phyloP scores from a whole-genome alignment of 2,329 filamentous ascomycete species.

The Fusarium floridanum region DNA sequence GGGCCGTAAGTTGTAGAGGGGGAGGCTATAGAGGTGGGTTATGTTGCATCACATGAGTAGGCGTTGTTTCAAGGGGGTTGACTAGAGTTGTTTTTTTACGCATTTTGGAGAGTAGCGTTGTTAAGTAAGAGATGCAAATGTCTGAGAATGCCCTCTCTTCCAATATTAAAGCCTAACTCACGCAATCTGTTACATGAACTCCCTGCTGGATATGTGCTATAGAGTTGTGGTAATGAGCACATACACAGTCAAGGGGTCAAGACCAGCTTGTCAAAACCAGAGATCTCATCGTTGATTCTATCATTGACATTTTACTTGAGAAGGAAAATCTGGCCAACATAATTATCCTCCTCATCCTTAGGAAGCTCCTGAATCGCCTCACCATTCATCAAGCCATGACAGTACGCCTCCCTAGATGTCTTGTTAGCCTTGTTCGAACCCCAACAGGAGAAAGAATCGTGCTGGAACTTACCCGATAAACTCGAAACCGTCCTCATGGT shows the following conservation, averaged over 20 bases:
- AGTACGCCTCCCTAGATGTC: constrained; percentile 33
- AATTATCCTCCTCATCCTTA: neutral
- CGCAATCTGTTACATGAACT: neutral
- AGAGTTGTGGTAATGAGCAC: no score
- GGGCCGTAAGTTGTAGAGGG: constrained; percentile 20
- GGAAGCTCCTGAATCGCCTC: constrained; percentile 19
- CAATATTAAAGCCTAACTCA: fast-evolving
- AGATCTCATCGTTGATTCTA: neutral
- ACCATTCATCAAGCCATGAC: constrained; percentile 35
- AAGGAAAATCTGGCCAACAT: neutral
- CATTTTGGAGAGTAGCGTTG: neutral
- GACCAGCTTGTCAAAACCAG: neutral
- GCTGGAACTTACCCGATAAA: constrained; percentile 41
- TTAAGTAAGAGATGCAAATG: neutral
- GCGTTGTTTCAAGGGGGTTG: neutral
- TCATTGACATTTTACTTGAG: neutral
- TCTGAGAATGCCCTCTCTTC: neutral
- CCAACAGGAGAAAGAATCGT: fast-evolving
- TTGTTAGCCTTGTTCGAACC: neutral
- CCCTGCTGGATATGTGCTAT: neutral
- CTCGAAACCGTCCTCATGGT: constrained; percentile 6
- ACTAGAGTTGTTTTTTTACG: neutral
- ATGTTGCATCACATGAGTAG: neutral
- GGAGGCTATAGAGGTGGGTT: neutral
- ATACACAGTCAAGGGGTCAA: neutral